phyloP scores from a whole-genome alignment of 768 basidiomycete genomes.

The Mycena indigotica region DNA sequence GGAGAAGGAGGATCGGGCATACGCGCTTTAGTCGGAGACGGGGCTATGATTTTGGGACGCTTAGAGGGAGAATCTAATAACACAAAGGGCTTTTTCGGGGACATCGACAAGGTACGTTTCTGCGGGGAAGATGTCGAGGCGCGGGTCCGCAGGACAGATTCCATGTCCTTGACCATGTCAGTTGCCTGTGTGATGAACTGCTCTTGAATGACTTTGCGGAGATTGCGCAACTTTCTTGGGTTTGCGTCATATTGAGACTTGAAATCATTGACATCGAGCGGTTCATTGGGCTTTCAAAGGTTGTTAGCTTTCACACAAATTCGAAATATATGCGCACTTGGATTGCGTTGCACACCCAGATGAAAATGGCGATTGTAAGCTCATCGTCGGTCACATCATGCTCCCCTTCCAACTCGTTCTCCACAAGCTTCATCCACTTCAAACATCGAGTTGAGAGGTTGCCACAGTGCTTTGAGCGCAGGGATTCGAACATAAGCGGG shows the following conservation, averaged over 20 bases:
- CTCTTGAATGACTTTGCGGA: conserved; percentile 4
- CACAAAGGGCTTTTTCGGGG: conserved; percentile 41
- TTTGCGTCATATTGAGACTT: conserved; percentile 5
- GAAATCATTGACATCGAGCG: conserved; percentile 20
- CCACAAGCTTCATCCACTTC: conserved; percentile 38
- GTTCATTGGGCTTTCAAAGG: conserved; percentile 10
- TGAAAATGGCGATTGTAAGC: conserved; percentile 45
- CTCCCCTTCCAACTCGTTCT: conserved; percentile 33
- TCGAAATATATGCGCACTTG: conserved; percentile 32
- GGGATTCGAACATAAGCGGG: conserved; percentile 28
- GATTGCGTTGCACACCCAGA: conserved; percentile 45
- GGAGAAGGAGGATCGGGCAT: conserved; percentile 1
- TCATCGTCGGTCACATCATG: conserved; percentile 25
- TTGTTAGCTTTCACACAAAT: conserved; percentile 13
- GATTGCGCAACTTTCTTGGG: not conserved
- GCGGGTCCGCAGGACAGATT: conserved; percentile 35
- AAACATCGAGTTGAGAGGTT: conserved; percentile 20
- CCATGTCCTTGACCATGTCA: conserved; percentile 18
- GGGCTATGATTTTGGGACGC: conserved; percentile 13
- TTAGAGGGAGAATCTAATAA: conserved; percentile 17
- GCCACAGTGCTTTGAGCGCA: conserved; percentile 32
- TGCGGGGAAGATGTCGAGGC: conserved; percentile 33
- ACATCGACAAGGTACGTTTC: conserved; percentile 43
- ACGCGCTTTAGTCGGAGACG: conserved; percentile 12
- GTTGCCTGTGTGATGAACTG: conserved; percentile 1